Evolutionary conservation across 2,329 filamentous ascomycete genomes (phyloP).

Genomic region (Nothomitra cinnamomea): DNA sequence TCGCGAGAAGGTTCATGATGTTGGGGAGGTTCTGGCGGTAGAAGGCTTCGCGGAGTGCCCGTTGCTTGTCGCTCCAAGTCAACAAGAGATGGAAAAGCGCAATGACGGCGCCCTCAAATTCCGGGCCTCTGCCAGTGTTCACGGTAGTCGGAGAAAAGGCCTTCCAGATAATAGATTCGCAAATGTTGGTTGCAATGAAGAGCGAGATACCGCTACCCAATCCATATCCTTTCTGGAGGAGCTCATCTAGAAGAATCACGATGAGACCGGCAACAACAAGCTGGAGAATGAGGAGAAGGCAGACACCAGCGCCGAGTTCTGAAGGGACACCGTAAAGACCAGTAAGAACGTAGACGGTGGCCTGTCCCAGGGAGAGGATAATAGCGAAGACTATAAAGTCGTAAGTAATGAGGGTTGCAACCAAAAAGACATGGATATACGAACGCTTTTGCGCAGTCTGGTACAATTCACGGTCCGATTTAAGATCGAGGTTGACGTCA

Average conservation of each 20-base stretch:
- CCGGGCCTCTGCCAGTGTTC: slow-evolving; percentile 96
- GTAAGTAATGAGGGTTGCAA: slow-evolving; percentile 1
- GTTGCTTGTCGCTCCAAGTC: slow-evolving; percentile 99
- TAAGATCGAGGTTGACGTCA: slow-evolving; percentile 99
- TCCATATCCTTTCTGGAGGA: slow-evolving; percentile 98
- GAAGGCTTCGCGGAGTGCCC: slow-evolving; percentile 94
- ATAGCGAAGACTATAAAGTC: slow-evolving; percentile 54
- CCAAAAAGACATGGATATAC: slow-evolving; percentile 5
- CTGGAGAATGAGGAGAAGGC: slow-evolving; percentile 95
- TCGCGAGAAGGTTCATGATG: slow-evolving; percentile 96
- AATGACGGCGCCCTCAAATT: slow-evolving; percentile 97
- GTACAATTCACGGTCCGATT: slow-evolving; percentile 98
- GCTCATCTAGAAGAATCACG: slow-evolving; percentile 96
- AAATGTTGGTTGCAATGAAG: slow-evolving; percentile 99
- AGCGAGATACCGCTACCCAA: slow-evolving; percentile 96
- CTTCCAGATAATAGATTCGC: slow-evolving; percentile 99
- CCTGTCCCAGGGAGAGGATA: slow-evolving; percentile 92
- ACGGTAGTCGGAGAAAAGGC: slow-evolving; percentile 98
- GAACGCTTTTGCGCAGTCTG: slow-evolving; percentile 90
- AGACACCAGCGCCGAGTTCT: slow-evolving; percentile 93
- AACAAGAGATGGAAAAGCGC: slow-evolving; percentile 94
- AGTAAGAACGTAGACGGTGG: slow-evolving; percentile 95
- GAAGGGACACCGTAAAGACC: slow-evolving; percentile 94
- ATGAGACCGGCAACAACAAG: slow-evolving; percentile 95
- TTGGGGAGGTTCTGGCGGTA: slow-evolving; percentile 99